Percentiles rank a stretch among this genome's conserved stretches.
Conservation (phyloP, 352 stramenopile species). For the Ochromonadaceae sp. region DNA sequence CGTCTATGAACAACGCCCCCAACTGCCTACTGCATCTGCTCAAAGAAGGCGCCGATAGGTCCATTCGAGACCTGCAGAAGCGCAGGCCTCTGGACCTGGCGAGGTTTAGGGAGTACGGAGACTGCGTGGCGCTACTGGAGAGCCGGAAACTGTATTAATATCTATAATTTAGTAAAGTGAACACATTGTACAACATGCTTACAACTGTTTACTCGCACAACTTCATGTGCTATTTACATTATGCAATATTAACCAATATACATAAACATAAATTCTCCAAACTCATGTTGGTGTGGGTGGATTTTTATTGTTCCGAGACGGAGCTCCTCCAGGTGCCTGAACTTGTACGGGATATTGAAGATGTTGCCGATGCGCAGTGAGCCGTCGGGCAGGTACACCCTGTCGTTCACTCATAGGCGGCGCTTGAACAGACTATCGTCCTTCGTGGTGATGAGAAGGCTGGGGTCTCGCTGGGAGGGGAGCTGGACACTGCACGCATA, state of each 20-base stretch:
- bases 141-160: too few relatives aligned
- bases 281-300: too few relatives aligned
- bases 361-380: not conserved
- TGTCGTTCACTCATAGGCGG: not conserved
- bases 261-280: too few relatives aligned
- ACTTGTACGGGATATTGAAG: not conserved
- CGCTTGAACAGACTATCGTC: not conserved
- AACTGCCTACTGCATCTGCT: not conserved
- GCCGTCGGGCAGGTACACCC: not conserved
- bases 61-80: not conserved
- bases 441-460: not conserved
- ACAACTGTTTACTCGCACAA: too few relatives aligned
- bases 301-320: too few relatives aligned
- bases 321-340: too few relatives aligned
- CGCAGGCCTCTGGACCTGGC: conserved; percentile 7
- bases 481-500: not conserved
- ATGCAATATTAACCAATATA: too few relatives aligned
- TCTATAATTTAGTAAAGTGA: too few relatives aligned
- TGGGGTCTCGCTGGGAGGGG: not conserved
- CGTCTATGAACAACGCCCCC: not conserved
- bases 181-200: too few relatives aligned
- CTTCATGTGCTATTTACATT: too few relatives aligned
- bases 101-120: conserved; percentile 3
- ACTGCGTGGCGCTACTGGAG: not conserved
- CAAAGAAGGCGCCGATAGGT: not conserved